Evolutionary conservation across 2,329 filamentous ascomycete species (phyloP), one percentile per base, ranked within the genome.

Genomic region (Verticillium tricorpus): DNA sequence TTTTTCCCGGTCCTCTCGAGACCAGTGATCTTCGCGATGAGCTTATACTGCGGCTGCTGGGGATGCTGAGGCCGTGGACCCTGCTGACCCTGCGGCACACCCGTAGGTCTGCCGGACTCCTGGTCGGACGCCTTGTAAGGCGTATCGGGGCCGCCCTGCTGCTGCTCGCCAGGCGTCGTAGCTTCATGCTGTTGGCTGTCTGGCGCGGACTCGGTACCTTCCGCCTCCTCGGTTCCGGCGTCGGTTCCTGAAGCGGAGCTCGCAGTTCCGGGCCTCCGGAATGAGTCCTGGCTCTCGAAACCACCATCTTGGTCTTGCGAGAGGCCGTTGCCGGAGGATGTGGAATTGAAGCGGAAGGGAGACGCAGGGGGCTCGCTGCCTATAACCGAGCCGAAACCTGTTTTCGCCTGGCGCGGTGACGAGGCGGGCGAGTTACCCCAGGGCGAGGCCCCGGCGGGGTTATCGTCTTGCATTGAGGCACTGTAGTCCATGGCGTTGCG

Each of bases 21-120:
- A 2, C 91, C 93, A 1, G 93, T 97, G 66, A 99, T 93, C 80
- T 98, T 99, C 56, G 91, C 93, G 73, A 97, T 93, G 40, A 99
- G 84, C 76, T 92, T 94, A 76, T 91, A 93, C 64, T 89, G 86
- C 32, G 91, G 89, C 60, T 86, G 84, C 54, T 85, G 78, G 12
- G 80, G 77, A 66, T 77, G 74, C 2, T 86, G 92, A 3, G 85
- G 86, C 61, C 80, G 80, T 63, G 79, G 77, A 59, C 75, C 73
- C 56, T 78, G 76, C 22, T 65, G 64, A 37, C 31, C 54, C 19
- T 34, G 28, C 14, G 54, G 14, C 25, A n/a, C 40, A 22, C 17
- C 17, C 17, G 61, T 52, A 62, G 66, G 57, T 31, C 67, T 64
- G 19, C 45, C 45, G 22, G 54, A n/a, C 60, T 66, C 67, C 65